A percentile compares a stretch with the other conserved stretches of the same genome.
These are phyloP conservation scores for Epichloe brachyelytri DNA, from an alignment of 2,329 filamentous ascomycete genomes.

Conservation along the genomic window DNA sequence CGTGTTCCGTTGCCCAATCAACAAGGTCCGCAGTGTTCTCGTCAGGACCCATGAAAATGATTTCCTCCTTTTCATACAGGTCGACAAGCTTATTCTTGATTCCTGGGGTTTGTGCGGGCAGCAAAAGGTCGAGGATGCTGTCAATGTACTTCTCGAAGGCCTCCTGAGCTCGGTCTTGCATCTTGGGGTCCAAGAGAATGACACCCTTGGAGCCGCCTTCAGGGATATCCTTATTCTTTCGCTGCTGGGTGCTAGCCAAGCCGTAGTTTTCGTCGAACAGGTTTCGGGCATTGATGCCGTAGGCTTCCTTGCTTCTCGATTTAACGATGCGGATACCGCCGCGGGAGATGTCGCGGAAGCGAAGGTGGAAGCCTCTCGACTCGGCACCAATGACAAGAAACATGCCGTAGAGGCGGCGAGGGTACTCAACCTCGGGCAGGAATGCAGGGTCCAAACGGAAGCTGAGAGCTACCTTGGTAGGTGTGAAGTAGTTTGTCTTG, in stretches of 20 bases:
- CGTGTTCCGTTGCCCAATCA: constrained; percentile 97
- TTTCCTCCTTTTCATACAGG: constrained; percentile 87
- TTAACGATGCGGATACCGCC: constrained; percentile 98
- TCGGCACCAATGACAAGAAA: constrained; percentile 96
- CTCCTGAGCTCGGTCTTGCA: constrained; percentile 83
- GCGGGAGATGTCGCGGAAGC: constrained; percentile 92
- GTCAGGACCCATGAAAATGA: constrained; percentile 95
- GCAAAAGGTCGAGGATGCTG: constrained; percentile 86
- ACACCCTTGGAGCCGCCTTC: constrained; percentile 98
- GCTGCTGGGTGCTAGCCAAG: constrained; percentile 93
- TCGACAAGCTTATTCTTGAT: constrained; percentile 99
- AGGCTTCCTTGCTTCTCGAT: constrained; percentile 90
- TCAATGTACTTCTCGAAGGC: constrained; percentile 99
- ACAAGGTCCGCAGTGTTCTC: constrained; percentile 98
- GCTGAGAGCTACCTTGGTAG: constrained; percentile 93
- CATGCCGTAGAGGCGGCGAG: constrained; percentile 91
- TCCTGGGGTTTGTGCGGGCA: constrained; percentile 80
- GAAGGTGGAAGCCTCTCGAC: constrained; percentile 91
- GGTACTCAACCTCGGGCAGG: constrained; percentile 83
- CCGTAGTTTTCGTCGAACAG: constrained; percentile 99
- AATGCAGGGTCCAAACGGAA: constrained; percentile 88
- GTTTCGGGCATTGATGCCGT: constrained; percentile 89
- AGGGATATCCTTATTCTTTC: constrained; percentile 99
- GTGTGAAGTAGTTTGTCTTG: constrained; percentile 96
- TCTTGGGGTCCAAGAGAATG: constrained; percentile 81